Conservation (phyloP, 2,329 filamentous ascomycete genomes). For the Verticillium zaregamsianum region DNA sequence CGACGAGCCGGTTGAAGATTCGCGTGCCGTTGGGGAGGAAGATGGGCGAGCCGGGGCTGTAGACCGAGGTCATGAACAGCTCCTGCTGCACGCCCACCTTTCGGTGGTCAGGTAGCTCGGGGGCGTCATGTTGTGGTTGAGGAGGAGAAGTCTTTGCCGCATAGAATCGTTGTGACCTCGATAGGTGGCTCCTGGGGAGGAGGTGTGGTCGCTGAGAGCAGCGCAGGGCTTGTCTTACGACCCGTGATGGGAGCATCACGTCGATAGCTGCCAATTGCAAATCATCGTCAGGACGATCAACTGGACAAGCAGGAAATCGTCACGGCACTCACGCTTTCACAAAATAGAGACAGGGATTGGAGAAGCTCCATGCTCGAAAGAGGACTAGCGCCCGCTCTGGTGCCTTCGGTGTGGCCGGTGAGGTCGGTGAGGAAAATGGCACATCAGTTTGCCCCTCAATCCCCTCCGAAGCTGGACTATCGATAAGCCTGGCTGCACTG, state of each 20-base stretch:
- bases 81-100: slow-evolving; percentile 62
- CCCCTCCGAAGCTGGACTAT: neutral
- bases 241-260: slow-evolving; percentile 21
- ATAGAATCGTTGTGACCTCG: slow-evolving; percentile 3
- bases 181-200: neutral
- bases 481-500: neutral
- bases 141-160: slow-evolving; percentile 6
- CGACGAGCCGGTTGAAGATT: slow-evolving; percentile 78
- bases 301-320: neutral
- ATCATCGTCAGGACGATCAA: neutral
- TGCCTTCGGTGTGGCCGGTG: neutral
- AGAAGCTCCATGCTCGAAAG: neutral
- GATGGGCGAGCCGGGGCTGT: slow-evolving; percentile 81
- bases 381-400: neutral
- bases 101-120: slow-evolving; percentile 49
- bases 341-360: neutral
- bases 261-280: slow-evolving; percentile 4
- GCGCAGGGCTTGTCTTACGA: slow-evolving; percentile 12
- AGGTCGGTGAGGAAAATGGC: neutral
- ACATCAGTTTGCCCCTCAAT: neutral
- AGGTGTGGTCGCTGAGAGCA: neutral
- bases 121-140: neutral
- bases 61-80: slow-evolving; percentile 73
- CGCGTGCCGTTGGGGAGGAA: slow-evolving; percentile 78
- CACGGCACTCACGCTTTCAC: neutral